Conservation (phyloP, 2,329 filamentous ascomycete species). For the Iodosphaeria phyllophila region DNA sequence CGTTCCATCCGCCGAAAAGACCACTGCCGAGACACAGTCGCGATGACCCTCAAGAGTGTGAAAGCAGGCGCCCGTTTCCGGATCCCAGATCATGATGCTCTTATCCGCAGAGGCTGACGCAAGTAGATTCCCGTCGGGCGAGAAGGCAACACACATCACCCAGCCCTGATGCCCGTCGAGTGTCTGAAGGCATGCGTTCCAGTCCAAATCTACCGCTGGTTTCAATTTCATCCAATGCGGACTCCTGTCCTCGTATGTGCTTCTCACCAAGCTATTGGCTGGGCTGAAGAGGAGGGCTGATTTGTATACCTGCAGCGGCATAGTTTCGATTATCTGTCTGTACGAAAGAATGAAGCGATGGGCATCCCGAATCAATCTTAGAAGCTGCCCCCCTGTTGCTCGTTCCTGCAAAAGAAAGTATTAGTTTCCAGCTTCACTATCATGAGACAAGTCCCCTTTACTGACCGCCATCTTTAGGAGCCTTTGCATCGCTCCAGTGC, state of each 20-base stretch:
- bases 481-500: not conserved
- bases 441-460: not conserved
- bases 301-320: not conserved
- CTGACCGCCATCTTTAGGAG: not conserved
- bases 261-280: not conserved
- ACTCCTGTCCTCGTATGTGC: not conserved
- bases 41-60: conserved; percentile 2
- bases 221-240: not conserved
- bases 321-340: not conserved
- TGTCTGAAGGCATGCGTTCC: not conserved
- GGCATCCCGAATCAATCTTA: not conserved
- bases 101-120: conserved; percentile 87
- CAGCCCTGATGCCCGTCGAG: not conserved
- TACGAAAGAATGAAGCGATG: not conserved
- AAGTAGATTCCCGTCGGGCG: conserved; percentile 22
- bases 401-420: not conserved
- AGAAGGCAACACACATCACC: not conserved
- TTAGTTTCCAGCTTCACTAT: no score
- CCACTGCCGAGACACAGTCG: not conserved
- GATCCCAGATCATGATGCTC: conserved; percentile 86
- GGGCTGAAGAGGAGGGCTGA: not conserved
- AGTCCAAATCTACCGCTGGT: not conserved
- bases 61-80: conserved; percentile 56
- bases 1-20: conserved; percentile 3
- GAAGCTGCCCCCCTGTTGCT: not conserved